These are phyloP conservation scores for Daldinia grandis DNA, from an alignment of 495 filamentous ascomycete genomes.

Conservation along the genomic window DNA sequence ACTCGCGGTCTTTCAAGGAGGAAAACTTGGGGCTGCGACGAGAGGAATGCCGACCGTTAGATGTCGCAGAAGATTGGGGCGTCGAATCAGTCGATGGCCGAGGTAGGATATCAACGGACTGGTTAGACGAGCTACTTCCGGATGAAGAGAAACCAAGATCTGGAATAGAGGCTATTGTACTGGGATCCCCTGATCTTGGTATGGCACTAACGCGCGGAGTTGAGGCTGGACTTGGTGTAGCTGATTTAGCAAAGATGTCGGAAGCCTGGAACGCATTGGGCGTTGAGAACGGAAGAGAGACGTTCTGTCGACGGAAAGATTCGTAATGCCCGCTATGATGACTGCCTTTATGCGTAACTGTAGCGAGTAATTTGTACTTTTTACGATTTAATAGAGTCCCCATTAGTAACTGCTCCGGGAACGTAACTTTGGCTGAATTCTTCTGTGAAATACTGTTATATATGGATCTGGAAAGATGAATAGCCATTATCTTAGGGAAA, in stretches of 20 bases:
- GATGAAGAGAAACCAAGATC: conserved; percentile 48
- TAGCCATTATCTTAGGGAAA: conserved; percentile 87
- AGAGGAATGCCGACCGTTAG: conserved; percentile 33
- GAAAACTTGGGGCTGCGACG: conserved; percentile 33
- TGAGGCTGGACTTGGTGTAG: conserved; percentile 45
- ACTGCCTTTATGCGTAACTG: conserved; percentile 94
- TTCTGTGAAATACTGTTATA: conserved; percentile 86
- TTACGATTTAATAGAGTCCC: conserved; percentile 80
- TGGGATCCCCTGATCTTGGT: conserved; percentile 43
- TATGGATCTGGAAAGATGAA: conserved; percentile 93
- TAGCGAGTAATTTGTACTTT: conserved; percentile 83
- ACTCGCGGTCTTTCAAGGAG: conserved; percentile 39
- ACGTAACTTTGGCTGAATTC: conserved; percentile 91
- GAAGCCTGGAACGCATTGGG: conserved; percentile 76
- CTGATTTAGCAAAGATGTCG: conserved; percentile 69
- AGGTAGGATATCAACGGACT: conserved; percentile 37
- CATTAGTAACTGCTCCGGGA: conserved; percentile 83
- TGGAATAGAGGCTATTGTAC: conserved; percentile 50
- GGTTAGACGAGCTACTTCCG: conserved; percentile 38
- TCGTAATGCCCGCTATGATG: conserved; percentile 98
- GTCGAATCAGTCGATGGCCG: conserved; percentile 37
- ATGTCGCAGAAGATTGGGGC: conserved; percentile 27
- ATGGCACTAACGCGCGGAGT: conserved; percentile 52
- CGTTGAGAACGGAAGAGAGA: conserved; percentile 75
- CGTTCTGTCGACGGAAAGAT: conserved; percentile 88